Conservation (phyloP, 495 filamentous ascomycete genomes). For the Neurospora sp. region DNA sequence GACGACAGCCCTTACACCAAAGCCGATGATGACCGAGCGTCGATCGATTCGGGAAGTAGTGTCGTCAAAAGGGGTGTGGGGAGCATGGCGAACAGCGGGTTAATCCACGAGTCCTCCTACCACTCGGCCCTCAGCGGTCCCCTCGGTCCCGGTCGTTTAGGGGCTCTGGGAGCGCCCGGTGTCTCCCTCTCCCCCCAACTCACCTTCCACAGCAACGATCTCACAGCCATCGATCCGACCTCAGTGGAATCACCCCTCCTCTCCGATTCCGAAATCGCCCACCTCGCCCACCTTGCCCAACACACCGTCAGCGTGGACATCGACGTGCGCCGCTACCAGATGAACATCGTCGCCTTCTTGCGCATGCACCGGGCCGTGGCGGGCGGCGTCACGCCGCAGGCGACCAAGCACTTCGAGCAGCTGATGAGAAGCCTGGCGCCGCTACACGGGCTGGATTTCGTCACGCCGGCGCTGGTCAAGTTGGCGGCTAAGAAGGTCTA, state of each 20-base stretch:
- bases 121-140: not conserved
- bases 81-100: not conserved
- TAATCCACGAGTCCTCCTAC: not conserved
- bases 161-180: not conserved
- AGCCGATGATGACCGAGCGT: constrained; percentile 18
- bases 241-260: constrained; percentile 5
- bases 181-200: not conserved
- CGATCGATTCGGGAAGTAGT: constrained; percentile 20
- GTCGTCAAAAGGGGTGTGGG: constrained; percentile 18
- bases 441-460: constrained; percentile 68
- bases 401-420: constrained; percentile 63
- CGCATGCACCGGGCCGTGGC: constrained; percentile 75
- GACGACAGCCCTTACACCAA: not conserved
- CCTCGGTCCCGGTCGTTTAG: not conserved
- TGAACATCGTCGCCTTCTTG: constrained; percentile 77
- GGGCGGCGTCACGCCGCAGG: constrained; percentile 63
- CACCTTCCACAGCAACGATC: not conserved
- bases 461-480: constrained; percentile 73
- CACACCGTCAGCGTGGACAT: constrained; percentile 17
- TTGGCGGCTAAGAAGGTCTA: constrained; percentile 87
- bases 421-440: constrained; percentile 66
- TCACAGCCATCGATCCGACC: not conserved
- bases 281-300: constrained; percentile 22
- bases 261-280: constrained; percentile 27
- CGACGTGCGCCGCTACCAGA: constrained; percentile 69